phyloP scores from a whole-genome alignment of 805 yeast genomes.

The Diddensiella transvaalensis region DNA sequence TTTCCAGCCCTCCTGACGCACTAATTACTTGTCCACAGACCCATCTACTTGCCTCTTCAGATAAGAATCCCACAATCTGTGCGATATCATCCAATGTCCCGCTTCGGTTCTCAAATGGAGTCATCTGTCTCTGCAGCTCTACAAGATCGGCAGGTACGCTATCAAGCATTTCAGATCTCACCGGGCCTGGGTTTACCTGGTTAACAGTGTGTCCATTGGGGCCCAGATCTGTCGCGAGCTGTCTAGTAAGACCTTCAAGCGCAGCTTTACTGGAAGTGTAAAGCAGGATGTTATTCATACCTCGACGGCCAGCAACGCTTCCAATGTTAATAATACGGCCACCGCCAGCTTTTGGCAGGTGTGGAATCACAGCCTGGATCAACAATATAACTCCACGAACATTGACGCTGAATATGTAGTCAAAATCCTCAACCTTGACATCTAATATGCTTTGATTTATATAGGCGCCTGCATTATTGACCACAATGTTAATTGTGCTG shows the following conservation, averaged over 20 bases:
- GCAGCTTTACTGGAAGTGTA: conserved; percentile 22
- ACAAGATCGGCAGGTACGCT: conserved; percentile 6
- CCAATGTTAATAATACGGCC: conserved; percentile 21
- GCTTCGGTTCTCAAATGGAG: conserved; percentile 6
- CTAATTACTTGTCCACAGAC: conserved; percentile 17
- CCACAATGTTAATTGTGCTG: conserved; percentile 30
- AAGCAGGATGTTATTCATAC: conserved; percentile 8
- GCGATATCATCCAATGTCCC: conserved; percentile 17
- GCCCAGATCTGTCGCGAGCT: conserved; percentile 20
- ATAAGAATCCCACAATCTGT: conserved; percentile 14
- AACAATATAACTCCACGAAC: conserved; percentile 19
- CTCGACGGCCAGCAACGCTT: conserved; percentile 12
- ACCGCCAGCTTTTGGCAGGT: conserved; percentile 11
- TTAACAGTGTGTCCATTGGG: conserved; percentile 17
- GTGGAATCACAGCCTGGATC: conserved; percentile 17
- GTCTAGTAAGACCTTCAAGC: conserved; percentile 19
- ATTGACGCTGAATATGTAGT: conserved; percentile 14
- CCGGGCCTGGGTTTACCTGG: conserved; percentile 21
- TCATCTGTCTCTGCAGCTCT: neutral
- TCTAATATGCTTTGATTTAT: conserved; percentile 8
- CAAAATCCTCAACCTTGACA: conserved; percentile 14
- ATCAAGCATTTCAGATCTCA: conserved; percentile 15
- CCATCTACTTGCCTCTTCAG: conserved; percentile 20
- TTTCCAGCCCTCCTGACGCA: conserved; percentile 19
- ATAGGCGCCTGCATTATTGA: conserved; percentile 36